Evolutionary conservation across 2,329 filamentous ascomycete genomes (phyloP), one percentile per base, ranked within the genome.

Genomic region (Alternaria hordeiaustralica): DNA sequence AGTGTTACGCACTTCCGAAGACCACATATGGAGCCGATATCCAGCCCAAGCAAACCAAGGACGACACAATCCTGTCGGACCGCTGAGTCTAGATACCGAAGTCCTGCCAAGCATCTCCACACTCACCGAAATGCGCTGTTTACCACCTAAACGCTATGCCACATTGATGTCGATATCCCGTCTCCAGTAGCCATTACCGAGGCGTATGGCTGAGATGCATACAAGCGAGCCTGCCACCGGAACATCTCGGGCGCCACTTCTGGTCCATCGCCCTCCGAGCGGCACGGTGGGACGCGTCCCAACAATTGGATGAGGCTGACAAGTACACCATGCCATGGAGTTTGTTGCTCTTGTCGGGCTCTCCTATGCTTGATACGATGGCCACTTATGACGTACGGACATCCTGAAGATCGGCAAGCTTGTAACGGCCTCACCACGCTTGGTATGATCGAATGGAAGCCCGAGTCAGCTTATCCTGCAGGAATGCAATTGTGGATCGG

Each of bases 191-290:
- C 28, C 15, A 58, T 56, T 55, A 51, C 62, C 36, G 51, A 64
- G 50, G 58, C 57, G 47, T 70, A 63, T 59, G 58, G 62, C 18
- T 21, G 46, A 20, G 45, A 64, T 51, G 57, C 30, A 50, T 66
- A 67, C 58, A 65, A 61, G 44, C 61, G 64, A 55, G 62, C 58
- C 55, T 67, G 44, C 47, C 56, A 59, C 26, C 43, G 56, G 59
- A 61, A 69, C 50, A 65, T 66, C 28, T 65, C 67, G 57, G 67
- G 60, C 41, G 61, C 55, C 45, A 47, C 63, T 47, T 49, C 56
- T 68, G 12, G 25, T 60, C 62, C 58, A 51, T 64, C 62, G 36
- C 33, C 55, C 11, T 51, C 50, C 45, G 65, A 67, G 47, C 20
- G 11, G 15, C 59, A 63, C 30, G 47, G 63, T 21, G 58, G 61